Conservation (phyloP, 129 eudicot species). For the Flaveria sonorensis region DNA sequence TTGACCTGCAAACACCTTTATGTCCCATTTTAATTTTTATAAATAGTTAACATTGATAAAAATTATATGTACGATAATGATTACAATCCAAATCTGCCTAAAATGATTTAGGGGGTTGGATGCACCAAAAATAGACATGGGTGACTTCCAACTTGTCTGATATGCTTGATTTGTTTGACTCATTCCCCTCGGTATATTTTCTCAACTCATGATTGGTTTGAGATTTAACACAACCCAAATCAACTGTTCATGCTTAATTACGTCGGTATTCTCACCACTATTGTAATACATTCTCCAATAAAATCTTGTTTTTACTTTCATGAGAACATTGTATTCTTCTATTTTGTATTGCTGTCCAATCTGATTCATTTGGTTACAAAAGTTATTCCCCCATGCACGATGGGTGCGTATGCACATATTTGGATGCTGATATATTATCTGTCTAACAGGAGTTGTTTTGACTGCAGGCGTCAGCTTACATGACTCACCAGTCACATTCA, state of each 20-base stretch:
- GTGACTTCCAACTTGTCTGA: background rate
- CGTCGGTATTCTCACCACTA: background rate
- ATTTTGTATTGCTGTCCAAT: slow-evolving; percentile 5
- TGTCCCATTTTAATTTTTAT: too few relatives aligned
- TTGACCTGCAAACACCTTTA: background rate
- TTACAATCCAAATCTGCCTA: background rate
- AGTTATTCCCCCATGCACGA: background rate
- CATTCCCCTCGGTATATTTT: background rate
- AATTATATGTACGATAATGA: background rate
- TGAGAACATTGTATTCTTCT: background rate
- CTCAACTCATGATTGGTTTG: background rate
- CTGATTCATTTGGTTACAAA: slow-evolving; percentile 11
- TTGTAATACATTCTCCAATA: background rate
- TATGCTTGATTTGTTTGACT: background rate
- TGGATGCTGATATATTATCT: background rate
- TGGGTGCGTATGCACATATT: background rate
- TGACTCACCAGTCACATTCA: slow-evolving; percentile 85
- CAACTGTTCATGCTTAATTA: background rate
- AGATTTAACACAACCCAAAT: background rate
- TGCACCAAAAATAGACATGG: background rate
- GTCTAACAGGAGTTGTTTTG: slow-evolving; percentile 17
- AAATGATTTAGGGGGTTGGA: background rate
- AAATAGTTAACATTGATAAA: too few relatives aligned
- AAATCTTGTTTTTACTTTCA: slow-evolving; percentile 11
- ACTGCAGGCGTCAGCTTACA: slow-evolving; percentile 74